phyloP scores from a whole-genome alignment of 371 early-diverging fungal genomes.

The Rhizopus stolonifer region DNA sequence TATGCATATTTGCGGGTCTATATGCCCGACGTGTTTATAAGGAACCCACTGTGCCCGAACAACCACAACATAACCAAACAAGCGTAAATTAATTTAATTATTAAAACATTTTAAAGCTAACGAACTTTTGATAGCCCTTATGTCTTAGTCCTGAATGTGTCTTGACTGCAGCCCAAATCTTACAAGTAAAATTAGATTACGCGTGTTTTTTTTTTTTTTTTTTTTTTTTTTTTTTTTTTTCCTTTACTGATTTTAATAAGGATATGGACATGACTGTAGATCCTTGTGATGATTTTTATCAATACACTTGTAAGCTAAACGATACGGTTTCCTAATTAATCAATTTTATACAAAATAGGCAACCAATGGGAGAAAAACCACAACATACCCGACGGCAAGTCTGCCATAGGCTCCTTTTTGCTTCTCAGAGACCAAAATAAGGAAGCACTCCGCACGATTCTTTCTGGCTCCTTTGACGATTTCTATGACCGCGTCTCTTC shows the following conservation, averaged over 20 bases:
- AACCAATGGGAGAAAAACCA: slow-evolving; percentile 47
- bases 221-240: too few relatives aligned
- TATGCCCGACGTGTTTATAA: slow-evolving; percentile 38
- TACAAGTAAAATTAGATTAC: slow-evolving; percentile 33
- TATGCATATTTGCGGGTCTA: slow-evolving; percentile 40
- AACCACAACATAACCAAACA: slow-evolving; percentile 11
- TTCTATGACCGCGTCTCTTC: slow-evolving; percentile 24
- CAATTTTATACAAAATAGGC: slow-evolving; percentile 31
- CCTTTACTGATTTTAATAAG: slow-evolving; percentile 2
- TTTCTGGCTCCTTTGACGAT: slow-evolving; percentile 39
- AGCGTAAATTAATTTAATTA: slow-evolving; percentile 16
- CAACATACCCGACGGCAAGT: slow-evolving; percentile 54
- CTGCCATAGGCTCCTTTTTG: slow-evolving; percentile 36
- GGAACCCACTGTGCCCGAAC: slow-evolving; percentile 10
- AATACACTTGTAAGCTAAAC: slow-evolving; percentile 49
- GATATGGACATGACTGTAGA: slow-evolving; percentile 38
- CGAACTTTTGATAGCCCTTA: slow-evolving; percentile 25
- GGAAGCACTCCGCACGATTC: slow-evolving; percentile 57
- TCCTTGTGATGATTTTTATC: slow-evolving; percentile 50
- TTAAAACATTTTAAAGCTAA: neutral
- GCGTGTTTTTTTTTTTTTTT: too few relatives aligned
- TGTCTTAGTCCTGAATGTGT: slow-evolving; percentile 61
- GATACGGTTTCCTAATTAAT: neutral
- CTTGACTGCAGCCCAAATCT: slow-evolving; percentile 54
- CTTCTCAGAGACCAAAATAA: slow-evolving; percentile 48